These are phyloP conservation scores for Suhomyces yuchorum DNA, from an alignment of 1,139 yeast genomes.

Conservation along the genomic window DNA sequence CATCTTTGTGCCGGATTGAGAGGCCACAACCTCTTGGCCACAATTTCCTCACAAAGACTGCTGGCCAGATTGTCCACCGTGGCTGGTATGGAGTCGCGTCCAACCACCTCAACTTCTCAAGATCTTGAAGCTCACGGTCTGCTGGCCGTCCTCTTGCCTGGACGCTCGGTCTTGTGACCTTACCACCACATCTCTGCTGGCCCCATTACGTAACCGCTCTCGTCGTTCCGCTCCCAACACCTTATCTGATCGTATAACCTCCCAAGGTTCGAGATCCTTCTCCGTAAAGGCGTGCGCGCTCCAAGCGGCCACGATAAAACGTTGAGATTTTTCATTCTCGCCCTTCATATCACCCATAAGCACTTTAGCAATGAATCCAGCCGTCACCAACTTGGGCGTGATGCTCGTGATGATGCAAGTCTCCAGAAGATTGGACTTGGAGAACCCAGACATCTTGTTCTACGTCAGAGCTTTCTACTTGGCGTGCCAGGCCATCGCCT, in stretches of 20 bases:
- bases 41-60: too few relatives aligned
- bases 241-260: not conserved
- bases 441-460: slow-evolving; percentile 73
- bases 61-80: too few relatives aligned
- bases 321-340: slow-evolving; percentile 7
- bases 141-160: too few relatives aligned
- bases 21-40: too few relatives aligned
- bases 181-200: too few relatives aligned
- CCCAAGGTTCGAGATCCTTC: slow-evolving; percentile 1
- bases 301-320: slow-evolving; percentile 4
- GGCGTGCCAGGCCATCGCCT: slow-evolving; percentile 65
- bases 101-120: too few relatives aligned
- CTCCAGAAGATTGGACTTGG: slow-evolving; percentile 86
- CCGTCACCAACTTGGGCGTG: slow-evolving; percentile 79
- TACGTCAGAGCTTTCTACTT: slow-evolving; percentile 78
- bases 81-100: too few relatives aligned
- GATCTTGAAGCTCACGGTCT: too few relatives aligned
- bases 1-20: too few relatives aligned
- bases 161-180: too few relatives aligned
- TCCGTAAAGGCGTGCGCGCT: not conserved
- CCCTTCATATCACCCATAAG: not conserved
- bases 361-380: slow-evolving; percentile 65
- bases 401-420: slow-evolving; percentile 98
- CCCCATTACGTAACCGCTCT: too few relatives aligned
- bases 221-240: too few relatives aligned